phyloP scores from a whole-genome alignment of 345 rosid genomes.

The Microcos paniculata region DNA sequence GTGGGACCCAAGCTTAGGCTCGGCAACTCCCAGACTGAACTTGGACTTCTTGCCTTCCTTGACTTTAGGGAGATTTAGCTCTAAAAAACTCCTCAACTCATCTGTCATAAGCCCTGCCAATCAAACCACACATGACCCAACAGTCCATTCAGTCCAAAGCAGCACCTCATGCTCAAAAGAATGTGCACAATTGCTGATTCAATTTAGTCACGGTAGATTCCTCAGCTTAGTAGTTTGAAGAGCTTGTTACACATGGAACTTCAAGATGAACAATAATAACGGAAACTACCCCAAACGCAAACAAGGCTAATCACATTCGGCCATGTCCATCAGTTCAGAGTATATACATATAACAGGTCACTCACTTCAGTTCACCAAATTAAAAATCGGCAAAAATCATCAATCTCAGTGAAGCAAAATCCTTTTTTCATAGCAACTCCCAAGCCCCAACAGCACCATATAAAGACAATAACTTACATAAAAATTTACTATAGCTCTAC shows the following conservation, averaged over 20 bases:
- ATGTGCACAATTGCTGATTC: background rate
- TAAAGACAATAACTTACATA: too few species aligned
- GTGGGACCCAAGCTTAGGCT: slow-evolving; percentile 88
- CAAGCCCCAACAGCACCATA: too few species aligned
- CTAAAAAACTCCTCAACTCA: slow-evolving; percentile 81
- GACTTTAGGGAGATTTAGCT: slow-evolving; percentile 84
- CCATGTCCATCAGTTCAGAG: too few species aligned
- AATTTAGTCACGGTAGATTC: background rate
- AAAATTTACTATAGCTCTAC: too few species aligned
- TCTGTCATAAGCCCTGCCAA: slow-evolving; percentile 67
- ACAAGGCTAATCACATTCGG: too few species aligned
- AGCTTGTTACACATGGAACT: background rate
- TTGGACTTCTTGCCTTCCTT: slow-evolving; percentile 71
- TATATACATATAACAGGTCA: too few species aligned
- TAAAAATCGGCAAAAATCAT: too few species aligned
- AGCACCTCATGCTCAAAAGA: background rate
- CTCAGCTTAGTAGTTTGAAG: background rate
- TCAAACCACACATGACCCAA: background rate
- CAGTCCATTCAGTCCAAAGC: background rate
- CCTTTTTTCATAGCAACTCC: too few species aligned
- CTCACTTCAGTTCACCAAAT: too few species aligned
- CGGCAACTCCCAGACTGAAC: slow-evolving; percentile 79
- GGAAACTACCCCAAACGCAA: too few species aligned
- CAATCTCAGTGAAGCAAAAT: too few species aligned
- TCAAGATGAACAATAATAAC: background rate